Evolutionary conservation across 148 eudicot species (phyloP).

Genomic region (Chenopodium album): DNA sequence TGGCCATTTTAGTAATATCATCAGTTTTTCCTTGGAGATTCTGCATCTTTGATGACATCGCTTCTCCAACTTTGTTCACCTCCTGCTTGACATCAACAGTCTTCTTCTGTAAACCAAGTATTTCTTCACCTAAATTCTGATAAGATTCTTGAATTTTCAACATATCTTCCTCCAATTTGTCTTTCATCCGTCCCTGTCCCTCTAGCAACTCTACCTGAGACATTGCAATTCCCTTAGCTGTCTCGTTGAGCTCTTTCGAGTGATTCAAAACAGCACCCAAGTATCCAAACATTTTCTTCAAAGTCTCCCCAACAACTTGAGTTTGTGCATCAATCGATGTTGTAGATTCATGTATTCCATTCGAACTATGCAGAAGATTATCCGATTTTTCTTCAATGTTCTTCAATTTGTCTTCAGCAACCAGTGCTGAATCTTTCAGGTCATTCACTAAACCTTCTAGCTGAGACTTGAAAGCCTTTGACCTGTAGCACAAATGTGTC

Average conservation of each 20-base stretch:
- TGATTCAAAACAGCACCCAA: slow-evolving; percentile 40
- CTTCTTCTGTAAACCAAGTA: slow-evolving; percentile 41
- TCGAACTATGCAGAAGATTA: slow-evolving; percentile 37
- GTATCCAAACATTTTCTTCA: slow-evolving; percentile 47
- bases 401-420: slow-evolving; percentile 58
- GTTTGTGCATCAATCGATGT: slow-evolving; percentile 48
- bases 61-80: slow-evolving; percentile 57
- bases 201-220: slow-evolving; percentile 59
- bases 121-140: slow-evolving; percentile 42
- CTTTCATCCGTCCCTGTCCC: slow-evolving; percentile 54
- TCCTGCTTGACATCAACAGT: slow-evolving; percentile 56
- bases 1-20: slow-evolving; percentile 55
- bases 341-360: slow-evolving; percentile 51
- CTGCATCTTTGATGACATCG: slow-evolving; percentile 50
- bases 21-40: slow-evolving; percentile 65
- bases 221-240: slow-evolving; percentile 48
- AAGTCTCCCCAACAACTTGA: slow-evolving; percentile 40
- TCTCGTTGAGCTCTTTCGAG: slow-evolving; percentile 48
- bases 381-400: slow-evolving; percentile 56
- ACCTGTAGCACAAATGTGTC: slow-evolving; percentile 35
- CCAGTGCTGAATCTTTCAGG: slow-evolving; percentile 55
- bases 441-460: slow-evolving; percentile 77
- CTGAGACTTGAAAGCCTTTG: slow-evolving; percentile 58
- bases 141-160: slow-evolving; percentile 50
- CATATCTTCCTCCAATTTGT: slow-evolving; percentile 58